Evolutionary conservation across 371 early-diverging fungal genomes (phyloP).

Genomic region (Apophysomyces sp.): DNA sequence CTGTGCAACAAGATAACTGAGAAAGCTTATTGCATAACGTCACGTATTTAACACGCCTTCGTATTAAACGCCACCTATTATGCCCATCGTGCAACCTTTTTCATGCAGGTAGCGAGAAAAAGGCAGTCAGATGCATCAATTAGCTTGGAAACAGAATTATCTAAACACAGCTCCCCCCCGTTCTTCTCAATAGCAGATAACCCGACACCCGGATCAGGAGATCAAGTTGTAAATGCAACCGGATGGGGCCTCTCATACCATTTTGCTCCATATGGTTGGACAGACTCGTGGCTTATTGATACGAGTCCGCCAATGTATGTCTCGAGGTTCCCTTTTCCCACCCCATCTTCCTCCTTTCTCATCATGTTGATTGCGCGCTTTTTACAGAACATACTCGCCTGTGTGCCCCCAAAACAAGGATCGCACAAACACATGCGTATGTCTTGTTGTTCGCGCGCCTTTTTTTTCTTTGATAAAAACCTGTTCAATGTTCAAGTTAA

Average conservation of each 20-base stretch:
- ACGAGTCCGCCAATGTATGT: background rate
- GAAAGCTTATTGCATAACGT: background rate
- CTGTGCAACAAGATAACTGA: background rate
- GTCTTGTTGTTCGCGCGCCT: background rate
- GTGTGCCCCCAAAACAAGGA: background rate
- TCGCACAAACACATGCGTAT: background rate
- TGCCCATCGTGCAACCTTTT: background rate
- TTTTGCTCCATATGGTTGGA: slow-evolving; percentile 4
- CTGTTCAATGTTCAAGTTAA: background rate
- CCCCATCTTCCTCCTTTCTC: background rate
- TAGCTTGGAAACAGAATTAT: background rate
- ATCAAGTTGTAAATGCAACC: background rate
- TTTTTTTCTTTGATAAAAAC: background rate
- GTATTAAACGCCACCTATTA: background rate
- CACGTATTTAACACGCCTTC: background rate
- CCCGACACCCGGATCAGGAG: background rate
- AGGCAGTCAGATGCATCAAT: background rate
- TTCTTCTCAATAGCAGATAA: background rate
- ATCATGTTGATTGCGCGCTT: background rate
- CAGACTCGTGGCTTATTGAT: background rate
- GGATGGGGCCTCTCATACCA: background rate
- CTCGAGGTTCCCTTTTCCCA: background rate
- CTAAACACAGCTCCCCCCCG: background rate
- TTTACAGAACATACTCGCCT: background rate
- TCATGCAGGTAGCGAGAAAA: slow-evolving; percentile 1